Evolutionary conservation across 2,329 filamentous ascomycete genomes (phyloP).

Genomic region (Microcyclospora tardicrescens): DNA sequence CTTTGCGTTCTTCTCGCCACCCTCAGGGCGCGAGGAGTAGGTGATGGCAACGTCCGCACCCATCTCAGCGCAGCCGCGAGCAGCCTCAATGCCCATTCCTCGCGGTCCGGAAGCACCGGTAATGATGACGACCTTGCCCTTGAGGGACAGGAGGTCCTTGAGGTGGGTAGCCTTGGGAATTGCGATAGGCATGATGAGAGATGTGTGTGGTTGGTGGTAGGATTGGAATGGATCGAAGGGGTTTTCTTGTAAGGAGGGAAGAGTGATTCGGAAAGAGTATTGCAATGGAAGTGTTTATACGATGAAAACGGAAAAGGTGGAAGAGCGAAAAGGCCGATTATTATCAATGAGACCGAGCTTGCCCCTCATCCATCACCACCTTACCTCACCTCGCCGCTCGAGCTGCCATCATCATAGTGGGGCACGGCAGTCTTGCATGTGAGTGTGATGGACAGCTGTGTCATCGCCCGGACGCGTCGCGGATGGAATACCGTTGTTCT

Average conservation of each 20-base stretch:
- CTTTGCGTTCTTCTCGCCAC: constrained; percentile 53
- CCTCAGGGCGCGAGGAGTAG: constrained; percentile 47
- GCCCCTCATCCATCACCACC: too few relatives aligned
- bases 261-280: too few relatives aligned
- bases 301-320: too few relatives aligned
- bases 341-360: too few relatives aligned
- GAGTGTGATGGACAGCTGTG: too few relatives aligned
- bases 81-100: constrained; percentile 55
- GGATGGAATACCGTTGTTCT: too few relatives aligned
- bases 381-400: too few relatives aligned
- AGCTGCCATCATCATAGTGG: too few relatives aligned
- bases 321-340: too few relatives aligned
- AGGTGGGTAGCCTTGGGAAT: constrained; percentile 47
- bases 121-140: constrained; percentile 41
- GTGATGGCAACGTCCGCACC: constrained; percentile 55
- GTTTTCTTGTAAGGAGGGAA: neutral
- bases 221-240: neutral
- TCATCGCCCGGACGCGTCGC: too few relatives aligned
- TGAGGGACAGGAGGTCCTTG: constrained; percentile 41
- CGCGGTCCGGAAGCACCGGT: constrained; percentile 47
- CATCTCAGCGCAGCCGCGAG: constrained; percentile 51
- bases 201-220: neutral
- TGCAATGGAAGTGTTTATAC: too few relatives aligned
- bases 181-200: constrained; percentile 37
- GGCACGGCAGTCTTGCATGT: too few relatives aligned